Evolutionary conservation across 495 filamentous ascomycete species (phyloP), one percentile per base, ranked within the genome.

Genomic region (Penicillium mononematosum): DNA sequence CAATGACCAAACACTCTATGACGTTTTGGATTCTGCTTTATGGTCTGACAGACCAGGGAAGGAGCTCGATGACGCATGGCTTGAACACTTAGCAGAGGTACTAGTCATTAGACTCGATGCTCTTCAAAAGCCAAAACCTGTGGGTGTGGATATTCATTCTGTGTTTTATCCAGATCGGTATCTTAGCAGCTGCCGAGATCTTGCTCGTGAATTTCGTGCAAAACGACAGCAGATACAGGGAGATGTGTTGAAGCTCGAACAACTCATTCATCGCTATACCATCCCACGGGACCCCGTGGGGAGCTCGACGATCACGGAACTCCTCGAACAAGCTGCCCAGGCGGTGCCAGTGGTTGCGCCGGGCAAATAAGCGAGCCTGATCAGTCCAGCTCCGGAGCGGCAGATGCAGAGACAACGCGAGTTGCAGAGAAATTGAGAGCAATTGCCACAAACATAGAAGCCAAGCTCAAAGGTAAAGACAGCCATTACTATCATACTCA

Each of bases 121-220:
- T 25, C 61, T 74, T 1, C 75, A 79, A 2, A 62, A 74, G 8
- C 72, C 73, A 29, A 76, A 79, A 11, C 73, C 77, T 4, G 69
- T 83, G 27, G 80, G 81, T 44, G 73, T 93, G 43, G 83, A 86
- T 14, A 81, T 93, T 19, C 90, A 91, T 31, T 72, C 82, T 16
- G 77, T 83, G 0, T 85, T 91, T 61, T 95, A 92, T 63, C 80
- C 85, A 8, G 91, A 96, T 68, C 81, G 91, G 36, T 96, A 96
- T 69, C 69, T 91, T 56, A 78, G 83, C 50, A 72, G 70, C 34
- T 82, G 81, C 56, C 77, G 77, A 58, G 75, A 84, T 2, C 63
- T 79, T 54, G 73, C 84, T 19, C 78, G 70, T 47, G 79, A 79
- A n/a, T 75, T 83, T 54, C 73, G 78, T 14, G 50, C 62, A 6